phyloP scores from a whole-genome alignment of 129 eudicot species.

The Flaveria ramosissima region DNA sequence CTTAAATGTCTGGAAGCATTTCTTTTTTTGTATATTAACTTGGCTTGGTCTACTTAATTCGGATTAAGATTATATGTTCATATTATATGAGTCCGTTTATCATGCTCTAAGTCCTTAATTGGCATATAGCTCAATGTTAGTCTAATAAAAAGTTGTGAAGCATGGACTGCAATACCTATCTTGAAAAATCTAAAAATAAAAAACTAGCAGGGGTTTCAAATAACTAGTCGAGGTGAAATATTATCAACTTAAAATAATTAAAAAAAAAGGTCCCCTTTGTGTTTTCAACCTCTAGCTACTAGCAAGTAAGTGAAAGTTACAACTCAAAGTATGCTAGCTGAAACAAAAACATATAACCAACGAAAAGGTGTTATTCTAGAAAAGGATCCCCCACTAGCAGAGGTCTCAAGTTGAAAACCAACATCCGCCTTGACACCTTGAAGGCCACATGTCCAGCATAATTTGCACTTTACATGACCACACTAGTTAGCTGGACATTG shows the following conservation, averaged over 20 bases:
- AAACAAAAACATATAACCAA: not conserved
- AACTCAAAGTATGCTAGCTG: not conserved
- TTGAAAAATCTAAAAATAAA: not conserved
- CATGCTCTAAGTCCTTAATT: not conserved
- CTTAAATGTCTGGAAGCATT: not conserved
- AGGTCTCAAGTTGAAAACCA: too few species aligned
- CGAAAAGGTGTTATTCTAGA: not conserved
- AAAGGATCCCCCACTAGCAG: not conserved
- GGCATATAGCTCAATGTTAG: not conserved
- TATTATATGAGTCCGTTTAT: not conserved
- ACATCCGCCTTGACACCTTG: too few species aligned
- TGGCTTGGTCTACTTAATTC: not conserved
- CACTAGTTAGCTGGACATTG: too few species aligned
- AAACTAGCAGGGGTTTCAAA: slow-evolving; percentile 8
- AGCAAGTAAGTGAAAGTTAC: not conserved
- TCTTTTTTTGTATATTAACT: not conserved
- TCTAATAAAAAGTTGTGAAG: not conserved
- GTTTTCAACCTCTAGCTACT: slow-evolving; percentile 1
- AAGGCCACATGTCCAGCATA: too few species aligned
- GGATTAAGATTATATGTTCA: not conserved
- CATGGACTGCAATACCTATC: not conserved
- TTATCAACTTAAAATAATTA: slow-evolving; percentile 1
- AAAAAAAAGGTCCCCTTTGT: not conserved
- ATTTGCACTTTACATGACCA: too few species aligned
- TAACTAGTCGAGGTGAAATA: not conserved